phyloP scores from a whole-genome alignment of 2,329 filamentous ascomycete genomes.

The Aspergillus sp. region DNA sequence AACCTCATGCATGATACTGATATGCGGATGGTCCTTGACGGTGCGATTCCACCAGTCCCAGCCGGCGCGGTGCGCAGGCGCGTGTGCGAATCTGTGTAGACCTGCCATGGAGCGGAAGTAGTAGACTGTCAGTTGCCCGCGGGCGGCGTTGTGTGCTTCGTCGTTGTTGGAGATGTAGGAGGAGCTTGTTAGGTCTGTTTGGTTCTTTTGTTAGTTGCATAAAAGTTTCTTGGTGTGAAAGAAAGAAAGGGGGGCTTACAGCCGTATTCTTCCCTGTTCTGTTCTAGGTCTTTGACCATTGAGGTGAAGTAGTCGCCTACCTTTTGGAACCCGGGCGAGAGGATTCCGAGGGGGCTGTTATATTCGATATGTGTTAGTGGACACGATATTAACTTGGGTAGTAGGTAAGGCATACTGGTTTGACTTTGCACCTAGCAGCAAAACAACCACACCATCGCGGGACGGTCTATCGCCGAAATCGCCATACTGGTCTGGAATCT shows the following conservation, averaged over 20 bases:
- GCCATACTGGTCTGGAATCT: not conserved
- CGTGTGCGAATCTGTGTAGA: constrained; percentile 5
- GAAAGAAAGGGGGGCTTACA: not conserved
- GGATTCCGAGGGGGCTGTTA: constrained; percentile 2
- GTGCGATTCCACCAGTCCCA: constrained; percentile 8
- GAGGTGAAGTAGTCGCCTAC: not conserved
- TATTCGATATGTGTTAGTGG: no score
- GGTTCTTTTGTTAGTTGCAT: no score
- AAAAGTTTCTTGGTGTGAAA: no score
- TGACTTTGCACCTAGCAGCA: not conserved
- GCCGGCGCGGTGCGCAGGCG: not conserved
- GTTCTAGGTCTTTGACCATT: not conserved
- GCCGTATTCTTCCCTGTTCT: constrained; percentile 1
- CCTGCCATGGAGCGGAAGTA: constrained; percentile 1
- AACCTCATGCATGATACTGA: constrained; percentile 7
- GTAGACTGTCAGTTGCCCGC: not conserved
- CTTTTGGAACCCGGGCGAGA: not conserved
- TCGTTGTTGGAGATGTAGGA: constrained; percentile 3
- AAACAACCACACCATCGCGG: not conserved
- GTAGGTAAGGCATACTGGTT: constrained; percentile 8
- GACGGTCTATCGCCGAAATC: not conserved
- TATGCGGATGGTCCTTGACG: not conserved
- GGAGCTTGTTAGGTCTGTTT: not conserved
- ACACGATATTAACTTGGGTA: no score
- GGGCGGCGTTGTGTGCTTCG: not conserved